Base-by-base conservation (phyloP, 768 basidiomycete genomes). In the Boletales sp. region DNA sequence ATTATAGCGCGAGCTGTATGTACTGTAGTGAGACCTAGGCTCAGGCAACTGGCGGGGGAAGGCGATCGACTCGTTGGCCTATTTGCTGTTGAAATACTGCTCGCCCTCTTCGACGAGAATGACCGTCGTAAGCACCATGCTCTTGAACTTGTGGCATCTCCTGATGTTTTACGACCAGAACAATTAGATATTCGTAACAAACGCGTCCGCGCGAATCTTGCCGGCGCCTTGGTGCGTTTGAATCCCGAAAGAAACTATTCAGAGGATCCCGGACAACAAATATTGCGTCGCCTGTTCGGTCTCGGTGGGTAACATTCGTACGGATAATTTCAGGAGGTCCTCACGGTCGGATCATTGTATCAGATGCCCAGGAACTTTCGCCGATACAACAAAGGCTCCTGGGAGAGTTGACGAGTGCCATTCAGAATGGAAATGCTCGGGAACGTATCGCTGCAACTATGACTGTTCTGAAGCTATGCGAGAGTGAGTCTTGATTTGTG, bases 391-490 rank as follows among this genome's bases (percentile, higher is more conserved):
- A 11, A 38, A 50, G 15, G 11, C 54, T 65, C 17, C 54, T 64
- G 7, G 11, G 17, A 15, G 50, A 50, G 28, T 35, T 63, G 12
- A 55, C 40, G 19, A 25, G 2, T 3, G 52, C 54, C 8, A 33
- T 45, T 31, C 34, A 41, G 35, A 41, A 28, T 0, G 41, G 46
- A 5, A 46, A 46, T 30, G 19, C 40, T n/a, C 50, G 43, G 18
- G 63, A 54, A n/a, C 63, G 62, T 15, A 65, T 54, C 4, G 54
- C 57, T 21, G 54, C 60, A 10, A 65, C 62, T 6, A 39, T 63
- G 47, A 57, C 63, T 0, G 18, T 64, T 30, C 5, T 65, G 35
- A 59, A 55, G 14, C 45, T 64, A 17, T 57, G 53, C 43, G 54
- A 62, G 19, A 55, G 62, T 65, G 13, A 21, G 54, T 36, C 2